A percentile compares a stretch with the other conserved stretches of the same genome.
Conservation (phyloP, 495 filamentous ascomycete species). For the Penicillium cinerascens region DNA sequence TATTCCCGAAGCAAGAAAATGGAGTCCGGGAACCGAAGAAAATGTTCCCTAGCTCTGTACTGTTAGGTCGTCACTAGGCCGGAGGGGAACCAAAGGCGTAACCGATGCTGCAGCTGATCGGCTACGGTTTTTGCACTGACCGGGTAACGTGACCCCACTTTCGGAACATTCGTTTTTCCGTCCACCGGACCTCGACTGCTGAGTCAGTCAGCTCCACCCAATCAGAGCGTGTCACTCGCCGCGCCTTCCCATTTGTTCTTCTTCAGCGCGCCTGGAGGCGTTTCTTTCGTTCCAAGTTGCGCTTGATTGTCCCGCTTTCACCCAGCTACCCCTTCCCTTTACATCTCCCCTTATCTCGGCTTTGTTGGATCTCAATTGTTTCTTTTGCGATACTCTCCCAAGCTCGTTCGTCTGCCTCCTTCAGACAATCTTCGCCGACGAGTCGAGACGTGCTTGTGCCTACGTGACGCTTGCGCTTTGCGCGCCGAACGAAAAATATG, state of each 20-base stretch:
- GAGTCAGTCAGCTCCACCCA: constrained; percentile 30
- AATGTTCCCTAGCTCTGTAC: constrained; percentile 3
- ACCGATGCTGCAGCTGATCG: constrained; percentile 20
- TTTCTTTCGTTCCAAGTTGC: constrained; percentile 9
- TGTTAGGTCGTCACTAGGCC: constrained; percentile 1
- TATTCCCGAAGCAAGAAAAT: background rate
- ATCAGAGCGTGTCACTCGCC: constrained; percentile 36
- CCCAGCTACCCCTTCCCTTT: background rate
- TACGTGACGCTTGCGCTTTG: constrained; percentile 22
- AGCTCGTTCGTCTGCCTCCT: background rate
- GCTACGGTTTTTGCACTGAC: constrained; percentile 32
- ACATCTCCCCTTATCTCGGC: background rate
- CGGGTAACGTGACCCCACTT: constrained; percentile 44
- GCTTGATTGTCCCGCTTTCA: constrained; percentile 5
- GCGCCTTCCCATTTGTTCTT: constrained; percentile 34
- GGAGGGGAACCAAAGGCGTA: constrained; percentile 4
- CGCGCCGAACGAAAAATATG: constrained; percentile 47
- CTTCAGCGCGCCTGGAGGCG: constrained; percentile 30
- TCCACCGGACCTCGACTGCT: constrained; percentile 7
- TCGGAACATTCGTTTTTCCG: constrained; percentile 33
- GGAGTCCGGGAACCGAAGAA: background rate
- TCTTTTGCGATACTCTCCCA: constrained; percentile 5
- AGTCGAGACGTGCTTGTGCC: constrained; percentile 15
- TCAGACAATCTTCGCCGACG: constrained; percentile 7
- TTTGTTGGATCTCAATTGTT: background rate